Conservation (phyloP, 306 rosid genomes). For the Prunus fruticosa region DNA sequence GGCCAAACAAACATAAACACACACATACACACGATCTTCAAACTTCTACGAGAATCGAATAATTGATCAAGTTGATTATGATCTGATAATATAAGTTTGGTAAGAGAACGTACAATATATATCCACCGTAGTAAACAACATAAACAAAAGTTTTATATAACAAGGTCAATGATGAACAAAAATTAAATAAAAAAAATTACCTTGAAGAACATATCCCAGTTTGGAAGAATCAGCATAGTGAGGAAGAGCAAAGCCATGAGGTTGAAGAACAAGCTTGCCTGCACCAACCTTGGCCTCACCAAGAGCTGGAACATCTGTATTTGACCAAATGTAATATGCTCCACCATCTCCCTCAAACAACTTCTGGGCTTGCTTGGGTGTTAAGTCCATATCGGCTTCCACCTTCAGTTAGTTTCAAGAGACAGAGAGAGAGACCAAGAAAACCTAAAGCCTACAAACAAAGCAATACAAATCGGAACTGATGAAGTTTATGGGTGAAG, state of each 20-base stretch:
- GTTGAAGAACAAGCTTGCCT: slow-evolving; percentile 44
- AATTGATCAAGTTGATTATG: background rate
- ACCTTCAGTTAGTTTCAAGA: background rate
- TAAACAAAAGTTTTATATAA: no score
- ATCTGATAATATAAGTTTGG: no score
- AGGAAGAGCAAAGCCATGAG: slow-evolving; percentile 70
- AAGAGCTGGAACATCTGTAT: slow-evolving; percentile 34
- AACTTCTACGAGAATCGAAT: no score
- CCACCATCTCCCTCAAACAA: slow-evolving; percentile 60
- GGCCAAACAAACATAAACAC: no score
- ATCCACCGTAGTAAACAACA: no score
- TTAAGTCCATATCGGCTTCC: slow-evolving; percentile 26
- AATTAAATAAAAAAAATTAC: slow-evolving; percentile 6
- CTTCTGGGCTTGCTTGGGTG: slow-evolving; percentile 31
- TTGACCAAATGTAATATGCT: slow-evolving; percentile 52
- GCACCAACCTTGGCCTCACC: slow-evolving; percentile 42
- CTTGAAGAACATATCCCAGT: slow-evolving; percentile 50
- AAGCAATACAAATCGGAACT: background rate
- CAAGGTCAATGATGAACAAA: no score
- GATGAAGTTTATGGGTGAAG: no score
- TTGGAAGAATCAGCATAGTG: slow-evolving; percentile 57
- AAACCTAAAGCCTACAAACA: background rate
- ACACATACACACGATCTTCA: no score
- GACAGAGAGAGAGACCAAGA: background rate
- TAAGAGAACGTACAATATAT: no score